Evolutionary conservation across 768 basidiomycete genomes (phyloP), one percentile per base, ranked within the genome.

Genomic region (Lactifluus piperatus): DNA sequence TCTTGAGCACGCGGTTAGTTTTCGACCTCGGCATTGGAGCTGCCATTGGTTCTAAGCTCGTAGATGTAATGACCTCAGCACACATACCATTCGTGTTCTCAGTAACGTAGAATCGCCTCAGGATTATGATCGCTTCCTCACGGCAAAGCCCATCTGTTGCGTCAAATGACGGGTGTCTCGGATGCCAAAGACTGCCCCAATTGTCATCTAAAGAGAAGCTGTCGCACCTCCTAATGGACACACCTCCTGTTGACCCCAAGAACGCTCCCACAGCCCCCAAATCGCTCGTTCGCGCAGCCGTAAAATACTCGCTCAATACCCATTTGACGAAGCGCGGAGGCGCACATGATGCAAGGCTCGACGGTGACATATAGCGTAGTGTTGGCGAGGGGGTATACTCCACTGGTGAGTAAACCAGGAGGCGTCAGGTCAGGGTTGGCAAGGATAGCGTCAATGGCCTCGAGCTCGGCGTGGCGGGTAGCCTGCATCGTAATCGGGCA

Each of bases 281-380:
- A 98, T 59, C 94, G 80, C 63, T 97, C 95, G 70, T 99, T 99
- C 22, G 81, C 88, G 70, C 93, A 95, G 2, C 97, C 97, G 69
- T 91, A 98, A 60, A 83, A 88, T 6, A 97, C 95, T 63, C 86
- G 79, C 57, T 83, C 84, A 66, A 99, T 91, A 16, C 94, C 94
- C 62, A 95, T 73, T 73, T 98, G 97, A 54, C 95, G 81, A 34
- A 99, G 79, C 11, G 95, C 97, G 24, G 91, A 93, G 13, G 94
- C 92, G 65, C 97, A 99, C 97, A 98, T 98, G 70, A 98, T 93
- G 72, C 97, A 99, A 0, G 95, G 97, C 72, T 99, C 95, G 54
- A 99, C 97, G 5, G 97, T 99, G 52, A 98, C 97, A 70, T 98
- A 99, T 29, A 98, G 82, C 2, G 83, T 89, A 22, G 91, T 94